A percentile compares a stretch with the other conserved stretches of the same genome.
phyloP scores from a whole-genome alignment of 2,329 filamentous ascomycete genomes.

The Fonsecaea pedrosoi region DNA sequence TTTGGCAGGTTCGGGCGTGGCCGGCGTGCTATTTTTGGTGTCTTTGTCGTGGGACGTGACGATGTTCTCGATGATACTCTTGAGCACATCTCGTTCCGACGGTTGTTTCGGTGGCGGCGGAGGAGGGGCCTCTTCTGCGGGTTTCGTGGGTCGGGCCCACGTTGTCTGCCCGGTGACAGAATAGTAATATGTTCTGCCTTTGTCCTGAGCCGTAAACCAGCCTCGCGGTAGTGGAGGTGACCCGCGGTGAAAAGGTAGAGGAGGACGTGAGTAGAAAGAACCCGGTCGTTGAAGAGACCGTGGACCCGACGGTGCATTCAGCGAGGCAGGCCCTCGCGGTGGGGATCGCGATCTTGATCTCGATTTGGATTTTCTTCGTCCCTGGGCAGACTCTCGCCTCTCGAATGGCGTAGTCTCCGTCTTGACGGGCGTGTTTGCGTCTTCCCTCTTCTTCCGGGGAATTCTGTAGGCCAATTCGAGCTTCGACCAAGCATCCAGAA shows the following conservation, averaged over 20 bases:
- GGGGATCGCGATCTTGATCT: slow-evolving; percentile 52
- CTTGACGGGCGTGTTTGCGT: slow-evolving; percentile 58
- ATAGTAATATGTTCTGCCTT: slow-evolving; percentile 84
- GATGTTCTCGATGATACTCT: slow-evolving; percentile 76
- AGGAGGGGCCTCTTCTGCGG: slow-evolving; percentile 68
- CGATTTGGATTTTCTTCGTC: slow-evolving; percentile 56
- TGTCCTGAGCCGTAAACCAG: slow-evolving; percentile 80
- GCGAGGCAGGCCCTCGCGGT: slow-evolving; percentile 43
- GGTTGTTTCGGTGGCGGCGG: slow-evolving; percentile 76
- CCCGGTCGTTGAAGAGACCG: slow-evolving; percentile 57
- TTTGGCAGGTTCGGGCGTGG: slow-evolving; percentile 70
- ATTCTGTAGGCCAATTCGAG: slow-evolving; percentile 92
- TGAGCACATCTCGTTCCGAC: slow-evolving; percentile 72
- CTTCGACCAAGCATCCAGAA: slow-evolving; percentile 86
- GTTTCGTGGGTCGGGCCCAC: slow-evolving; percentile 77
- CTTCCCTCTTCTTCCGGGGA: slow-evolving; percentile 83
- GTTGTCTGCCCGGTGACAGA: slow-evolving; percentile 77
- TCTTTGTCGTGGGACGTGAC: slow-evolving; percentile 69
- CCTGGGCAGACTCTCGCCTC: slow-evolving; percentile 60
- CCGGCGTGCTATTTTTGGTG: slow-evolving; percentile 60
- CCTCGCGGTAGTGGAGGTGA: slow-evolving; percentile 74
- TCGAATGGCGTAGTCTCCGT: slow-evolving; percentile 71
- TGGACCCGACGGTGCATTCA: slow-evolving; percentile 41
- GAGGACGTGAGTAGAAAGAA: slow-evolving; percentile 66
- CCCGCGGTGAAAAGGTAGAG: slow-evolving; percentile 62